Evolutionary conservation across 2,329 filamentous ascomycete genomes (phyloP), one percentile per base, ranked within the genome.

Genomic region (Cordyceps cicadae): DNA sequence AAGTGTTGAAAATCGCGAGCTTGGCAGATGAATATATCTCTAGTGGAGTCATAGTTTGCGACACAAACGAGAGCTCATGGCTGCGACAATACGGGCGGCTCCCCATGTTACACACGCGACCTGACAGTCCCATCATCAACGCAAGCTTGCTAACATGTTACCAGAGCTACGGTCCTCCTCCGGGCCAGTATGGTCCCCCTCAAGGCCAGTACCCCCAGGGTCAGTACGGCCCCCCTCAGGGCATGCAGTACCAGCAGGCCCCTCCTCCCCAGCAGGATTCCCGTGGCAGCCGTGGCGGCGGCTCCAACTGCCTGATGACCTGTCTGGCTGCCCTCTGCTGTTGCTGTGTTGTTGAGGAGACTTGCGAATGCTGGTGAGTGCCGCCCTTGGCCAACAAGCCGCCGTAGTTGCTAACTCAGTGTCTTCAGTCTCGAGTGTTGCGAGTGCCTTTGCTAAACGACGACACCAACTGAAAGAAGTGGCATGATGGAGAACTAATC

Each of bases 301-400:
- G 73, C 57, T 72, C 74, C 61, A 75, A 72, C 65, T 81, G 79
- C 66, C 67, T 81, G 57, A 72, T 74, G 49, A 77, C 72, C 61
- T 81, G 78, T 71, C 69, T 81, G 52, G 78, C 79, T 9, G 71
- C 74, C 17, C 66, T 81, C 59, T 81, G 78, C 71, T 80, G 76
- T 69, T 81, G 79, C 69, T 81, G 77, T 64, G 75, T 77, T 59
- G 72, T 75, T 49, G 79, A 81, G 60, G 79, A 80, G 64, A 74
- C 72, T 34, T 81, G 79, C 68, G 79, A 81, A 66, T 77, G 76
- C 65, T 81, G 79, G 76, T 75, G 72, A 70, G 73, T 72, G 50
- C 39, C 57, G 15, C 5, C 56, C 12, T 29, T 52, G 32, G 32
- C 29, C 14, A 3, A 43, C 15, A n/a, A 43, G 39, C 34, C 21